Evolutionary conservation across 2,329 filamentous ascomycete genomes (phyloP), one percentile per base, ranked within the genome.

Genomic region (Harringtonia lauricola): DNA sequence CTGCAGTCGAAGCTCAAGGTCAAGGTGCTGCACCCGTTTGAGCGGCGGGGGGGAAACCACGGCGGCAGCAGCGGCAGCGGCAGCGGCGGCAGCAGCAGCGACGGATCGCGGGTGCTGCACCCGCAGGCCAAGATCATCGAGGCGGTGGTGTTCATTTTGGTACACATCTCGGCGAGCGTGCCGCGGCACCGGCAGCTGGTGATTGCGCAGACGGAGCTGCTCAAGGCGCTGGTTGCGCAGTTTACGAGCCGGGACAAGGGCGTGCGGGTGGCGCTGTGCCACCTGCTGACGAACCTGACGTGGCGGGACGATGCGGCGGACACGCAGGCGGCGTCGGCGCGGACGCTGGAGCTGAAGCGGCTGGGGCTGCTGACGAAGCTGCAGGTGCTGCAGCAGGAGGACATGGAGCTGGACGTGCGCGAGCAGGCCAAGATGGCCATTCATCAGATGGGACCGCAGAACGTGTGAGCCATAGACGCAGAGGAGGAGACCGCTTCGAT

Each of bases 131-230:
- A 86, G 60, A 83, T 95, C 49, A 73, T 95, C 41, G 74, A 77
- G 54, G 75, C 85, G 3, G 83, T 90, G 12, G 77, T 87, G 24
- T 92, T 81, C 58, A 81, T 95, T 45, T 71, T 96, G 39, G 82
- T 92, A 14, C 88, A 96, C 64, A 79, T 96, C 54, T 87, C 88
- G 17, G 90, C 89, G 10, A 86, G 86, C 50, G 70, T 81, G 13
- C 79, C 87, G 3, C 74, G 76, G 26, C 87, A 95, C 61, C 79
- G 87, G 44, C 80, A 89, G 55, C 65, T 86, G 15, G 70, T 94
- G 12, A 77, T 94, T 42, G 72, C 79, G 3, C 88, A 95, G 60
- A 82, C 77, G 2, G 75, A 83, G 13, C 68, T 96, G 5, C 70
- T 96, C 47, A 79, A 75, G 54, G 74, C 83, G 39, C 68, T 95